phyloP scores from a whole-genome alignment of 257 asterid species.

The Voacanga thouarsii region DNA sequence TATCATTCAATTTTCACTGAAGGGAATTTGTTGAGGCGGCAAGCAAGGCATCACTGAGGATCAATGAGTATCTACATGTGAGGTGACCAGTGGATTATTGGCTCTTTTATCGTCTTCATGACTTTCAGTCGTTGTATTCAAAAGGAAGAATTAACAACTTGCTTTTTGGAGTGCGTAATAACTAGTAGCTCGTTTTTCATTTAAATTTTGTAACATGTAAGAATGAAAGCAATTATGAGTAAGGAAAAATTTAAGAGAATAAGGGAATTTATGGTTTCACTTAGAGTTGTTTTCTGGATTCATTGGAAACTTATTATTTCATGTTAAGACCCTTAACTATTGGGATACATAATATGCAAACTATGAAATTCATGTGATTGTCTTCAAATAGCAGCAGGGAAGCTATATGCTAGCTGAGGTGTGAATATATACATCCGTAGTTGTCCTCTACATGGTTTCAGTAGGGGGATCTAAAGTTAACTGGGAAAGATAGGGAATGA shows the following conservation, averaged over 20 bases:
- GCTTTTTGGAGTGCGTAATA: neutral
- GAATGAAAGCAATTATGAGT: neutral
- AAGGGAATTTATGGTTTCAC: neutral
- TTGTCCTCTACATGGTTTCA: neutral
- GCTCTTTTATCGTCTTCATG: conserved; percentile 8
- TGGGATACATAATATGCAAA: neutral
- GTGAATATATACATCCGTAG: neutral
- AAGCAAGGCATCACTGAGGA: conserved; percentile 74
- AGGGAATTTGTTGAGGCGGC: conserved; percentile 88
- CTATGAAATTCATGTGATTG: neutral
- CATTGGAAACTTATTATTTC: neutral
- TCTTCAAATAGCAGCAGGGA: neutral
- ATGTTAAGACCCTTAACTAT: neutral
- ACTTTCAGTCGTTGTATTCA: neutral
- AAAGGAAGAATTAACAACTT: neutral
- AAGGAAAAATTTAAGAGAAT: neutral
- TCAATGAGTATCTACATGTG: conserved; percentile 88
- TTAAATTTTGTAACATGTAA: neutral
- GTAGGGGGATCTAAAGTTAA: neutral
- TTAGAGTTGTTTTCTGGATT: neutral
- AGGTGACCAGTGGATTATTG: conserved; percentile 52
- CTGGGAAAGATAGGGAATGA: neutral
- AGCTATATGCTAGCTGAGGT: neutral
- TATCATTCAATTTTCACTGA: neutral
- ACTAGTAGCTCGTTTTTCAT: neutral